These are phyloP conservation scores for Fusarium longipes DNA, from an alignment of 2,329 filamentous ascomycete genomes.

Conservation along the genomic window DNA sequence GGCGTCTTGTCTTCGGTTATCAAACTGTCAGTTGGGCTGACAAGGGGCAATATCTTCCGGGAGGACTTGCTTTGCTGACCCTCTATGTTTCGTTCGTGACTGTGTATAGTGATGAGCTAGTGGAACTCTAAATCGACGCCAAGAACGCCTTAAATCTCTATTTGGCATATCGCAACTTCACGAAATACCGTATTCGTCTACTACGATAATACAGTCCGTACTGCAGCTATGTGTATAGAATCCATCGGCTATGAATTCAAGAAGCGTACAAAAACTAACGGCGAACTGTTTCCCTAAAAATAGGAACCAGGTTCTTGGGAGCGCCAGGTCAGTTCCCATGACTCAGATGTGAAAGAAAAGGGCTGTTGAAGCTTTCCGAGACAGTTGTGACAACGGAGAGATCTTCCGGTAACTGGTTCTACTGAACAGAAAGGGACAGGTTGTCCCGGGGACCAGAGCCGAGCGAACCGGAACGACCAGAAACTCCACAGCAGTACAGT, in stretches of 20 bases:
- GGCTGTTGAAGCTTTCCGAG: background rate
- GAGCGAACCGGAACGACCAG: conserved; percentile 11
- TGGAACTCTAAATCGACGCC: conserved; percentile 28
- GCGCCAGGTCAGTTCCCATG: background rate
- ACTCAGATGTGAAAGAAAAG: background rate
- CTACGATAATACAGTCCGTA: background rate
- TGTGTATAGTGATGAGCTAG: background rate
- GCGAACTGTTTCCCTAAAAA: background rate
- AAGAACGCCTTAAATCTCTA: conserved; percentile 6
- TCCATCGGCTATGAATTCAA: conserved; percentile 11
- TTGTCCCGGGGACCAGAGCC: background rate
- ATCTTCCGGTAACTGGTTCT: background rate
- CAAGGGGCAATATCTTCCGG: conserved; percentile 9
- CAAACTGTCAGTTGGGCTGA: conserved; percentile 29
- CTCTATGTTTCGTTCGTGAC: background rate
- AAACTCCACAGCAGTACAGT: conserved; percentile 4
- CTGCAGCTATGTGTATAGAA: background rate
- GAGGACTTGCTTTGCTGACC: conserved; percentile 7
- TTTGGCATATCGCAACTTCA: conserved; percentile 6
- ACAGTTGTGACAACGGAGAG: background rate
- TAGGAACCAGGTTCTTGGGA: background rate
- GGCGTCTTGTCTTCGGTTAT: conserved; percentile 42
- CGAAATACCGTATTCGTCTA: background rate
- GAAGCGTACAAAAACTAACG: background rate
- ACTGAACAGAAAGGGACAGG: background rate